These are phyloP conservation scores for Polysphondylium violaceum DNA, from an alignment of 78 protist genomes.

Conservation along the genomic window DNA sequence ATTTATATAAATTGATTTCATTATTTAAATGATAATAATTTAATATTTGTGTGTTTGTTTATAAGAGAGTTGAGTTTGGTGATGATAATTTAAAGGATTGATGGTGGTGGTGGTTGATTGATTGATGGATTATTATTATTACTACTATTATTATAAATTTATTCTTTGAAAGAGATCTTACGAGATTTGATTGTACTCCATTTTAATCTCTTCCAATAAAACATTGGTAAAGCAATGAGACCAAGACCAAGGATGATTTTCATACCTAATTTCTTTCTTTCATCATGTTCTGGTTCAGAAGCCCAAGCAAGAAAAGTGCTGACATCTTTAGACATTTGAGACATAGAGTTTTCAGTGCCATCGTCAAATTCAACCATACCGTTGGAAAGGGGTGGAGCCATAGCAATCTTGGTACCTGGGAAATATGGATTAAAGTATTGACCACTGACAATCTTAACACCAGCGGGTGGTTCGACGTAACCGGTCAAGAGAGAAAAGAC, in stretches of 20 bases:
- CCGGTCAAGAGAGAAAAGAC: slow-evolving; percentile 94
- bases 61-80: not conserved
- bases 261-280: slow-evolving; percentile 88
- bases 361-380: slow-evolving; percentile 93
- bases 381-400: slow-evolving; percentile 92
- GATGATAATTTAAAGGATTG: not conserved
- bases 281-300: slow-evolving; percentile 92
- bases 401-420: slow-evolving; percentile 91
- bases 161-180: slow-evolving; percentile 74
- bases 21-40: too few relatives aligned
- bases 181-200: slow-evolving; percentile 76
- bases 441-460: slow-evolving; percentile 82
- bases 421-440: slow-evolving; percentile 93
- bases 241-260: slow-evolving; percentile 52
- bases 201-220: slow-evolving; percentile 82
- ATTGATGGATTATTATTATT: slow-evolving; percentile 21
- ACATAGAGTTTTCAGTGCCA: slow-evolving; percentile 92
- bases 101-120: not conserved
- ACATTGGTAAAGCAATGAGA: slow-evolving; percentile 72
- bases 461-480: slow-evolving; percentile 92
- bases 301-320: slow-evolving; percentile 93
- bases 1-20: not conserved
- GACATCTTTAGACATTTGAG: slow-evolving; percentile 97
- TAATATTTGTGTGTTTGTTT: not conserved
- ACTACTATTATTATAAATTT: slow-evolving; percentile 8